Evolutionary conservation across 345 rosid genomes (phyloP), one percentile per base, ranked within the genome.

Genomic region (Linum trigynum): DNA sequence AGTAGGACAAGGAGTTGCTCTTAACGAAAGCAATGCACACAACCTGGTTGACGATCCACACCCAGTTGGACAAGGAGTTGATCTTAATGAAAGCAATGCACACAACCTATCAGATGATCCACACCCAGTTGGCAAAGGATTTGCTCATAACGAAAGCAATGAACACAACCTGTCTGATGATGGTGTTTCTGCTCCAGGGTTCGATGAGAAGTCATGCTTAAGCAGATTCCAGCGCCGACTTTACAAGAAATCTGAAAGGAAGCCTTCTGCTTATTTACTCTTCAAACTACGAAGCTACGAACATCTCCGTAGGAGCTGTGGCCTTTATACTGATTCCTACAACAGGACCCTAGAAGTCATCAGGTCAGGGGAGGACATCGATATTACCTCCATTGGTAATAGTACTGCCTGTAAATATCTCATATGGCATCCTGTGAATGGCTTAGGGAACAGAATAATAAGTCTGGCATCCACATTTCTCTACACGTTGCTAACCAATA

Each of bases 401-500:
- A 5, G 5, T 14, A 15, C 23, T 61, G 64, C 17, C 32, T 23
- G 32, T 23, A 39, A 61, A 32, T 61, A 61, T 15, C 50, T 39
- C 6, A 32, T 61, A 15, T 61, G n/a, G 42, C 7, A 7, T 8
- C 32, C 43, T 3, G 15, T 12, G 7, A 61, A 42, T 5, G 64
- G 50, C 32, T 42, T 61, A 3, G 64, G 62, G 10, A 59, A 59
- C 10, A 59, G 62, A 23, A 23, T 23, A 1, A 55, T 55, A 12
- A 55, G 16, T 5, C 0, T 55, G 5, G 58, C 58, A 4, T 55
- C 58, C 15, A 12, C 58, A 12, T 71, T 71, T 40, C 66, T 61
- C n/a, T 71, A 71, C 51, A 61, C 74, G 2, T 43, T 70, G 35
- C 68, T 70, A 15, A 63, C 68, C 5, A 51, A 70, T 38, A 39